Evolutionary conservation across 129 eudicot genomes (phyloP).

Genomic region (Helianthus tuberosus): DNA sequence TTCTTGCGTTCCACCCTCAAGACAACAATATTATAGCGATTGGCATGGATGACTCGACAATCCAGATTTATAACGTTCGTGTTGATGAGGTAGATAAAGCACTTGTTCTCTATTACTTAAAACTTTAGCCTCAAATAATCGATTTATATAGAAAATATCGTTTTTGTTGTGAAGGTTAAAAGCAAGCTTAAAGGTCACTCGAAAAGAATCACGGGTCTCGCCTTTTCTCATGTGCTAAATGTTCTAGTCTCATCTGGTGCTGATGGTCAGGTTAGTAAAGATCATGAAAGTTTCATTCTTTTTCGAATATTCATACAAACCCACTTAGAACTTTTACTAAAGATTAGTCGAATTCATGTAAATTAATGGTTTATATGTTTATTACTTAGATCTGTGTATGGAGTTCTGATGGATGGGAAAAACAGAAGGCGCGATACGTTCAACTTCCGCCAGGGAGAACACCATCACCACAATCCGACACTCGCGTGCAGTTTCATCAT

Average conservation of each 20-base stretch:
- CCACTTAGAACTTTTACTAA: neutral
- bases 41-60: constrained; percentile 81
- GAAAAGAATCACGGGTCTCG: constrained; percentile 89
- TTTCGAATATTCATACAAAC: neutral
- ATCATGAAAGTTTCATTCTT: neutral
- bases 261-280: constrained; percentile 79
- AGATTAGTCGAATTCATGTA: neutral
- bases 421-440: constrained; percentile 61
- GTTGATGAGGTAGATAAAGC: constrained; percentile 57
- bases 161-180: constrained; percentile 59
- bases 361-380: constrained; percentile 6
- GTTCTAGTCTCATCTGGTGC: constrained; percentile 94
- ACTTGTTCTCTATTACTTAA: neutral
- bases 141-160: neutral
- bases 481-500: constrained; percentile 91
- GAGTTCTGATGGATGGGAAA: constrained; percentile 93
- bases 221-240: constrained; percentile 75
- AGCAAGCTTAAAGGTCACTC: constrained; percentile 96
- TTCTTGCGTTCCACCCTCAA: constrained; percentile 83
- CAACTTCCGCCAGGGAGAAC: constrained; percentile 74
- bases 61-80: constrained; percentile 77
- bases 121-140: neutral
- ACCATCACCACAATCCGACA: constrained; percentile 62
- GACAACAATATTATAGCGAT: constrained; percentile 83
- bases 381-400: constrained; percentile 75